Conservation (phyloP, 352 stramenopile species). For the Globisporangium nagaii region DNA sequence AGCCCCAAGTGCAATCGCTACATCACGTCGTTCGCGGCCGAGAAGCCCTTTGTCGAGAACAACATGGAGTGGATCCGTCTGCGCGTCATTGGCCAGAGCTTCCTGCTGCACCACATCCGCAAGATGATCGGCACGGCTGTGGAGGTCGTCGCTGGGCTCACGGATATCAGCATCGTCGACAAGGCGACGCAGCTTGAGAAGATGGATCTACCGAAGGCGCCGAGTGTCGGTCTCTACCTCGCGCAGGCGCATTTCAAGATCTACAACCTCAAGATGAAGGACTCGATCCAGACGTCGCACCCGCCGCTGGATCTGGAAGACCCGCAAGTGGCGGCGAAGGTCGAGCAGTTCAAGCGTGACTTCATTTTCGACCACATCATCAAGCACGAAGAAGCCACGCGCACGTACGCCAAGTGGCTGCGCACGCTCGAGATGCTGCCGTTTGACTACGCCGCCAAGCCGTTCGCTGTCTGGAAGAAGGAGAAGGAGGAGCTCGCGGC, state of each 20-base stretch:
- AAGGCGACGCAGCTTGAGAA: constrained; percentile 66
- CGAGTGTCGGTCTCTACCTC: constrained; percentile 82
- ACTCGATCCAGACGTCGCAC: constrained; percentile 63
- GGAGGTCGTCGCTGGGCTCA: constrained; percentile 65
- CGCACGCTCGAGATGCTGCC: constrained; percentile 60
- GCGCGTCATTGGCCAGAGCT: constrained; percentile 94
- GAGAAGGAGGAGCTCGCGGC: constrained; percentile 62
- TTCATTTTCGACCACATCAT: constrained; percentile 84
- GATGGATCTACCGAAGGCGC: constrained; percentile 84
- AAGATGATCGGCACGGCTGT: constrained; percentile 94
- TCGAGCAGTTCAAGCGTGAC: constrained; percentile 78
- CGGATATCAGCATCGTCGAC: constrained; percentile 41
- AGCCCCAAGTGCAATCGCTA: constrained; percentile 86
- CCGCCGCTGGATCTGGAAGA: constrained; percentile 65
- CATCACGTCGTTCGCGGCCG: constrained; percentile 89
- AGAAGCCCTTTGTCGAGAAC: constrained; percentile 80
- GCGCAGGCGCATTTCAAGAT: constrained; percentile 83
- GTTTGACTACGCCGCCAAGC: constrained; percentile 59
- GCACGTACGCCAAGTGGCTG: constrained; percentile 81
- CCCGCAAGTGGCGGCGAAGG: constrained; percentile 27
- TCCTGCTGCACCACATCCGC: constrained; percentile 97
- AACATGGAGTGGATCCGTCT: constrained; percentile 95
- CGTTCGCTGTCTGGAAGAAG: constrained; percentile 63
- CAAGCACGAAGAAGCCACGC: constrained; percentile 63
- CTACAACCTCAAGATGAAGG: constrained; percentile 76